These are phyloP conservation scores for Ailanthus altissimus DNA, from an alignment of 345 rosid species.

Conservation along the genomic window DNA sequence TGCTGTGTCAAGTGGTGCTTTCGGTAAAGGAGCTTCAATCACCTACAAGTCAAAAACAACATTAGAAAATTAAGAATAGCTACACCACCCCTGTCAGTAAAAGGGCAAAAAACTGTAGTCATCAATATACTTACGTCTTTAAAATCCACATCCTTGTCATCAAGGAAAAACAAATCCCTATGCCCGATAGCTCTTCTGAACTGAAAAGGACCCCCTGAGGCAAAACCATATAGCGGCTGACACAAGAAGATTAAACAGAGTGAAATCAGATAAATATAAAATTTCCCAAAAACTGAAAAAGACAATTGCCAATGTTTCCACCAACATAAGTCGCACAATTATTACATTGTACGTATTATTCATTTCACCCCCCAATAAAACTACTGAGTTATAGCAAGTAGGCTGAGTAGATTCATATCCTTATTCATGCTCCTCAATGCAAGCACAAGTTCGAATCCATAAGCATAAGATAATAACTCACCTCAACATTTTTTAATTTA, in stretches of 20 bases:
- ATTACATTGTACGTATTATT: background rate
- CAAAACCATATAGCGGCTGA: conserved; percentile 88
- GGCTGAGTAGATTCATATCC: background rate
- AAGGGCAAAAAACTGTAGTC: conserved; percentile 10
- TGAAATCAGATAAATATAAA: conserved; percentile 9
- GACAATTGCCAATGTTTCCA: background rate
- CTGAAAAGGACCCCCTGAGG: conserved; percentile 73
- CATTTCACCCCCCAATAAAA: conserved; percentile 1
- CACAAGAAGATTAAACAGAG: conserved; percentile 28
- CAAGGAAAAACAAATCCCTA: conserved; percentile 84
- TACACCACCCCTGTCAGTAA: background rate
- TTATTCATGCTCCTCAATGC: conserved; percentile 11
- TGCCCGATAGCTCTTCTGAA: conserved; percentile 92
- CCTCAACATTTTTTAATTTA: conserved; percentile 85
- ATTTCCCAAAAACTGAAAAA: background rate
- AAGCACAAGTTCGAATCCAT: background rate
- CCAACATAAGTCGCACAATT: background rate
- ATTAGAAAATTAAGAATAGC: conserved; percentile 8
- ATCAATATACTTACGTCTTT: conserved; percentile 75
- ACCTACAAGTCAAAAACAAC: conserved; percentile 49
- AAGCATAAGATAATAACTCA: conserved; percentile 20
- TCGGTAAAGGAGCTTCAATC: conserved; percentile 95
- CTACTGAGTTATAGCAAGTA: background rate
- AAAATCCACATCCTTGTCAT: conserved; percentile 90
- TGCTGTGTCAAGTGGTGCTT: conserved; percentile 89